Evolutionary conservation across 2,329 filamentous ascomycete species (phyloP), one percentile per base, ranked within the genome.

Genomic region (Cercospora berteroae): DNA sequence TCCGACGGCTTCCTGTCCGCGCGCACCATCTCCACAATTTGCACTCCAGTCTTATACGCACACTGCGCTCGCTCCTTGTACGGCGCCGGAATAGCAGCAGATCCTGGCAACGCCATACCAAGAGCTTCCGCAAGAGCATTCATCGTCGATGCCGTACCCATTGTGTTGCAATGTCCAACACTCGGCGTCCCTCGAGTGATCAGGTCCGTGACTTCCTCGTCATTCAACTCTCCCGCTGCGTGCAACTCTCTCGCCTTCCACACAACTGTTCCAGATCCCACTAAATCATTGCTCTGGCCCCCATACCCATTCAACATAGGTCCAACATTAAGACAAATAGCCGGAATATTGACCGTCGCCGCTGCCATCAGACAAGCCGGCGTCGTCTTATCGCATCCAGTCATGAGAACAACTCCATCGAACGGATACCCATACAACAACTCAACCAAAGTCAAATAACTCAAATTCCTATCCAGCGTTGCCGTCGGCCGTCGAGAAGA

Each of bases 1-100:
- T 87, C 84, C 69, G 81, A 83, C 2, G 85, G 85, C 67, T 76
- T 77, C 2, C 74, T 66, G 39, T 76, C 75, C 1, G 65, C 65
- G 42, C 71, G 69, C 20, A 77, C 74, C 74, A 76, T 75, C 55
- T 77, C 74, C 10, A 77, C 74, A 58, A 77, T 76, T 36, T 76
- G 73, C 39, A 74, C 33, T 9, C 75, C 75, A 7, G 75, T 76
- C 52, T 67, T 70, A 63, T 77, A 77, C 2, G 74, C 75, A 55
- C 71, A 73, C 52, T 77, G 75, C n/a, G 71, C 71, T 31, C 75
- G 64, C 56, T 76, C 74, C 9, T 69, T 64, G 55, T 77, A 76
- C 7, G 75, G 74, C 1, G 75, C 75, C 16, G 75, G 75, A 39
- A 76, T 76, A 1, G 72, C 69, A 2, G 75, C 74, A 60, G 68